Conservation (phyloP, 257 asterid genomes). For the Avicennia marina region DNA sequence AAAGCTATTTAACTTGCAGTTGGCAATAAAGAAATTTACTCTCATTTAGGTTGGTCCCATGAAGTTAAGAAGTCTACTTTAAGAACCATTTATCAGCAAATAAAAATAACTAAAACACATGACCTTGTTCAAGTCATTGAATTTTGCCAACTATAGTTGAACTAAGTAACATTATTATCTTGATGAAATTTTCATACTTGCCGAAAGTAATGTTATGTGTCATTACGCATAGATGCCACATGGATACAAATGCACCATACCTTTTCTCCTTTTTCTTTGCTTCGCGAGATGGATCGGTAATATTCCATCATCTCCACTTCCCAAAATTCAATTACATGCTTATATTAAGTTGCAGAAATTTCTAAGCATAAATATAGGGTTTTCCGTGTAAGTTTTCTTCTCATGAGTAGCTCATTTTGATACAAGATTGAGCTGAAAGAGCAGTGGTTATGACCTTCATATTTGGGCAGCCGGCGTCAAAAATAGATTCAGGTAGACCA, state of each 20-base stretch:
- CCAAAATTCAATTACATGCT: slow-evolving; percentile 26
- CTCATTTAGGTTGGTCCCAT: slow-evolving; percentile 52
- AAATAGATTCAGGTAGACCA: slow-evolving; percentile 16
- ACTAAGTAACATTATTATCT: background rate
- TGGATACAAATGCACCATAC: slow-evolving; percentile 46
- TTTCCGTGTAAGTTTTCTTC: background rate
- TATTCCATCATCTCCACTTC: slow-evolving; percentile 44
- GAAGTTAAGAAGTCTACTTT: slow-evolving; percentile 30
- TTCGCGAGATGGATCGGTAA: slow-evolving; percentile 35
- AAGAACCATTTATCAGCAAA: slow-evolving; percentile 17
- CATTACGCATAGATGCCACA: slow-evolving; percentile 30
- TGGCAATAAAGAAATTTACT: slow-evolving; percentile 34
- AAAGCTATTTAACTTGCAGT: slow-evolving; percentile 35
- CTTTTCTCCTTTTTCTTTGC: slow-evolving; percentile 27
- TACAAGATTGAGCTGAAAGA: slow-evolving; percentile 13
- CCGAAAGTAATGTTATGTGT: slow-evolving; percentile 24
- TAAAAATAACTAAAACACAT: slow-evolving; percentile 15
- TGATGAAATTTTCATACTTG: slow-evolving; percentile 1
- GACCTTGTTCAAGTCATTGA: slow-evolving; percentile 20
- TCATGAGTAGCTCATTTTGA: background rate
- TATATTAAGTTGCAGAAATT: background rate
- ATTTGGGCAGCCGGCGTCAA: background rate
- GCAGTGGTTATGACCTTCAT: background rate
- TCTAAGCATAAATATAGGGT: slow-evolving; percentile 20
- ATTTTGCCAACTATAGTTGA: slow-evolving; percentile 25